Evolutionary conservation across 2,329 filamentous ascomycete species (phyloP).

Genomic region (Botrytis galanthina): DNA sequence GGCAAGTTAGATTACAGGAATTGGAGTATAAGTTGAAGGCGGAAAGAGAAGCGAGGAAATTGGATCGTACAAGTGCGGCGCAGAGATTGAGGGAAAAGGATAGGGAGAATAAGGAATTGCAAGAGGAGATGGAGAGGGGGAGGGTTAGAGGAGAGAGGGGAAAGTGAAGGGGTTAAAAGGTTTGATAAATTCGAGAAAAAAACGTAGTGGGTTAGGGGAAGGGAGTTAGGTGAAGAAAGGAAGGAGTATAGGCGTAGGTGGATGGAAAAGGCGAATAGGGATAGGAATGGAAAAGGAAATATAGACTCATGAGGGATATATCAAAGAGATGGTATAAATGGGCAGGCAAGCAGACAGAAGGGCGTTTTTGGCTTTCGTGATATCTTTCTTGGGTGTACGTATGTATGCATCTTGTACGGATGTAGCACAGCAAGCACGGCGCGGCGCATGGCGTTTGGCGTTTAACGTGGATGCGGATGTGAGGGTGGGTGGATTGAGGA

Average conservation of each 20-base stretch:
- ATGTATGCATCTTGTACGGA: too few relatives aligned
- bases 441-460: not conserved
- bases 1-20: conserved; percentile 82
- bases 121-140: conserved; percentile 54
- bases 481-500: too few relatives aligned
- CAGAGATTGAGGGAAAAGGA: conserved; percentile 76
- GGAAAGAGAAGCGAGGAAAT: conserved; percentile 79
- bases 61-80: conserved; percentile 80
- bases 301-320: not conserved
- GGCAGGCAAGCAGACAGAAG: not conserved
- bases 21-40: conserved; percentile 85
- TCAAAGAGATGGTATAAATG: not conserved
- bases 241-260: not conserved
- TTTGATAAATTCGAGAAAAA: not conserved
- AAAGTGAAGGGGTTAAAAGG: not conserved
- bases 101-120: conserved; percentile 69
- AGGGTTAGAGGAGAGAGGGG: conserved; percentile 23
- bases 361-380: not conserved
- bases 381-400: not conserved
- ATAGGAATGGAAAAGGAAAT: not conserved
- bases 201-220: not conserved
- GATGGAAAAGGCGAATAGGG: not conserved
- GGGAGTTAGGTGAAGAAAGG: not conserved
- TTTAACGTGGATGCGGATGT: not conserved
- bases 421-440: not conserved